Conservation (phyloP, 192 early-diverging fungal genomes). For the Backusella circina region DNA sequence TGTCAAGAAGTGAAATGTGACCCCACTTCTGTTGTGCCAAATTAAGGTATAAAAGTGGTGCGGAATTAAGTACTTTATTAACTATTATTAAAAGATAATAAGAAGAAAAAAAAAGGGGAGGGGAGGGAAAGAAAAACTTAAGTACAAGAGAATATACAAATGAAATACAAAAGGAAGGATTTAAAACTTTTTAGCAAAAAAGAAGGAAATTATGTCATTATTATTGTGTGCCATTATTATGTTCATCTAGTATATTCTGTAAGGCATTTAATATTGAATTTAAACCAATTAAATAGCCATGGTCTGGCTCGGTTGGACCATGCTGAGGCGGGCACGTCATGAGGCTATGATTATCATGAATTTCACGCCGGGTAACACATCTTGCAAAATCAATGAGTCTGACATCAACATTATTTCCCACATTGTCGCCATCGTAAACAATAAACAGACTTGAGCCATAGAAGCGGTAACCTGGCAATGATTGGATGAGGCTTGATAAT, state of each 20-base stretch:
- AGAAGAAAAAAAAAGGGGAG: neutral
- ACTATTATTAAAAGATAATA: neutral
- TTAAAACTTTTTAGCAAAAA: neutral
- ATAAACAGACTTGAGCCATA: constrained; percentile 87
- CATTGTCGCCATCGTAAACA: constrained; percentile 78
- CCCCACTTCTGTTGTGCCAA: neutral
- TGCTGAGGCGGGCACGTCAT: constrained; percentile 42
- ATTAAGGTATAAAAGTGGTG: neutral
- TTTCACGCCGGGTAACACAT: constrained; percentile 58
- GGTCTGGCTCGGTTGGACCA: constrained; percentile 56
- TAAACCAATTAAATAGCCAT: constrained; percentile 74
- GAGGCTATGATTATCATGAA: constrained; percentile 20
- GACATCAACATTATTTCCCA: constrained; percentile 59
- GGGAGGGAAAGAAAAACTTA: neutral
- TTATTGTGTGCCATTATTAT: neutral
- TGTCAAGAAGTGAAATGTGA: neutral
- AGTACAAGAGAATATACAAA: neutral
- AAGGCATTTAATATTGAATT: constrained; percentile 65
- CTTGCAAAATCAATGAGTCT: constrained; percentile 96
- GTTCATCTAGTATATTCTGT: constrained; percentile 22
- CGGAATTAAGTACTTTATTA: neutral
- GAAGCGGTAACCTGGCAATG: constrained; percentile 80
- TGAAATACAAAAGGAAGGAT: neutral
- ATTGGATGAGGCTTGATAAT: constrained; percentile 69
- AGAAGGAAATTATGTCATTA: neutral